Evolutionary conservation across 306 rosid genomes (phyloP).

Genomic region (Notholithocarpus densiflorus): DNA sequence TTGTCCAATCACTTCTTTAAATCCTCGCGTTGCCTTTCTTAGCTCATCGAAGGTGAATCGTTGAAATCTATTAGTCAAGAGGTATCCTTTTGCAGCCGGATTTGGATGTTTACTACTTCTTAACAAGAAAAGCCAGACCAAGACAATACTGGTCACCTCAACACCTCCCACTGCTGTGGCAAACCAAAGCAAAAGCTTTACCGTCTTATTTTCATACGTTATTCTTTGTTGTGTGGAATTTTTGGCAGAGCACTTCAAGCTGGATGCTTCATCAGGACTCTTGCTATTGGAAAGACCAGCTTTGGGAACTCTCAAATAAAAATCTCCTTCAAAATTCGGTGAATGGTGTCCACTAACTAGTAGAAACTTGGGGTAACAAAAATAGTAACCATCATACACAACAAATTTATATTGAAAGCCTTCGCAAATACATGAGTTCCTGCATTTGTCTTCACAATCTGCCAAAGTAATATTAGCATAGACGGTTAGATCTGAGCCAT

Average conservation of each 20-base stretch:
- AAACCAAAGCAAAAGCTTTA: conserved; percentile 23
- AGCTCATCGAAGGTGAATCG: conserved; percentile 30
- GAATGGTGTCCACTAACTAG: conserved; percentile 26
- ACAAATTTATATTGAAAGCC: conserved; percentile 24
- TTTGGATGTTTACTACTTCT: background rate
- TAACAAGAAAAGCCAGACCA: conserved; percentile 9
- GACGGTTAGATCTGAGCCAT: conserved; percentile 18
- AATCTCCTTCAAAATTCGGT: conserved; percentile 13
- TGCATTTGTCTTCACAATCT: conserved; percentile 15
- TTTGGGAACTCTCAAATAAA: conserved; percentile 29
- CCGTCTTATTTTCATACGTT: conserved; percentile 6
- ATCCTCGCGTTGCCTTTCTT: conserved; percentile 18
- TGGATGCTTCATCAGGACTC: background rate
- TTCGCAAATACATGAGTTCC: conserved; percentile 12
- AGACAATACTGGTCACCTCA: conserved; percentile 14
- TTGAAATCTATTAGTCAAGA: conserved; percentile 21
- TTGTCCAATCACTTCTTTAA: conserved; percentile 35
- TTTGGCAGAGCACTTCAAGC: background rate
- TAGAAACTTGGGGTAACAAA: conserved; percentile 27
- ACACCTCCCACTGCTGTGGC: conserved; percentile 24
- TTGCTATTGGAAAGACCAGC: background rate
- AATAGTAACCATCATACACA: background rate
- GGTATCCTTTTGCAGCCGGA: conserved; percentile 10
- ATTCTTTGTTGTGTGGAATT: background rate
- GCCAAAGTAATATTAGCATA: background rate